Evolutionary conservation across 169 alveolate genomes (phyloP), one percentile per base, ranked within the genome.

Genomic region (Cytauxzoon felis): DNA sequence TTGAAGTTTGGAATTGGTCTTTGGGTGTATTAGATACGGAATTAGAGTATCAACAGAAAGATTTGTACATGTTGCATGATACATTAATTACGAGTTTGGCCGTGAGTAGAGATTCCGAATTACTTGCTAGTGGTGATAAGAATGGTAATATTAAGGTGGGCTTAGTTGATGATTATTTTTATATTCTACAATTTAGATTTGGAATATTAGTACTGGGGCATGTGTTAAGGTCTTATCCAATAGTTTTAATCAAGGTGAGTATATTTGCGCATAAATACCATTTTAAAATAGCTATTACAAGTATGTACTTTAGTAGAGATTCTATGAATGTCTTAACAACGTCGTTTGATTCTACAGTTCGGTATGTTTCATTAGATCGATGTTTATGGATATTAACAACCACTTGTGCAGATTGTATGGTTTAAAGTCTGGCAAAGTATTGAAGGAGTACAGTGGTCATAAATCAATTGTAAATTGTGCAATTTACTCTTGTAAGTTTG

Each of bases 1-100:
- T 90, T 41, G 95, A 90, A 61, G 89, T 90, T 45, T 90, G 95
- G 95, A 84, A 87, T 65, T 85, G 90, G 88, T 59, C 41, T 49
- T 53, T 82, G 16, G 95, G 92, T 18, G 51, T 58, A 29, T 73
- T 90, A 43, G 82, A 87, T 62, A 82, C 71, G 43, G 93, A 90
- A 16, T 68, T 90, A 56, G 58, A 21, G 30, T 90, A 87, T 75
- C 95, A 90, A 54, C 50, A 69, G 9, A 81, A 88, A 45, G 91
- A 88, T 65, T 80, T 72, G 49, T 60, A 88, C 48, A 91, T 91
- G 95, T 59, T 86, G 70, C 94, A 88, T 49, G 90, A 81, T 30
- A 86, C 85, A 23, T 85, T 91, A 0, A 87, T 91, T 29, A 87
- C 88, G 16, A 76, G 92, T 33, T 54, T 91, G 59, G 92, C 92